Base-by-base conservation (phyloP, 2,329 filamentous ascomycete genomes). In the Magnaporthiopsis incrustans region DNA sequence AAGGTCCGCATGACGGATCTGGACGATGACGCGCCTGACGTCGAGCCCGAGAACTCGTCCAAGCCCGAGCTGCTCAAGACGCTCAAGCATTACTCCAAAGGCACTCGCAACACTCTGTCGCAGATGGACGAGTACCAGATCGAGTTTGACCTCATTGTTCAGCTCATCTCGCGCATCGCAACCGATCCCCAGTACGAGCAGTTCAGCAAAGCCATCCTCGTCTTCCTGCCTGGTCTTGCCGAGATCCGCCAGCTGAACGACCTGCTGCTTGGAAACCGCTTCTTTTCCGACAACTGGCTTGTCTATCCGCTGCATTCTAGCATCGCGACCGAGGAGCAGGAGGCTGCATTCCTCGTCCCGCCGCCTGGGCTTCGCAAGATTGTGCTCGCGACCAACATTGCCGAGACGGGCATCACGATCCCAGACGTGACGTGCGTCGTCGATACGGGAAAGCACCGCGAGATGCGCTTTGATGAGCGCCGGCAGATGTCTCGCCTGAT, bases 361-460 rank as follows among this genome's bases (percentile, higher is more conserved):
- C 92, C 93, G 1, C 82, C 82, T 3, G 94, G 94, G 0, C 82
- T 87, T 64, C 85, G 93, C 67, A 99, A 99, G 77, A 95, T 99
- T 67, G 94, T 99, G 2, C 83, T 99, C 64, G 93, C 95, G 1
- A 99, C 95, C 18, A 99, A 99, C 72, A 99, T 99, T 74, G 95
- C 95, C 5, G 95, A 99, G 75, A 99, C 95, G 0, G 95, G 95
- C 79, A 97, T 99, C 72, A 99, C 95, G 0, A 99, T 99, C 68
- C 95, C 95, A 1, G 95, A 99, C 73, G 91, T 99, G 35, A 98
- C 95, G 0, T 97, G 93, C 70, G 95, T 99, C 59, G 90, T 99
- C 65, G 95, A 99, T 74, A 93, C 92, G 0, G 95, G 95, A 64
- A 98, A 97, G 75, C 94, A 98, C 76, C 92, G 96, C 68, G 94